These are phyloP conservation scores for Ceriops decandra DNA, from an alignment of 345 rosid species.

Conservation along the genomic window DNA sequence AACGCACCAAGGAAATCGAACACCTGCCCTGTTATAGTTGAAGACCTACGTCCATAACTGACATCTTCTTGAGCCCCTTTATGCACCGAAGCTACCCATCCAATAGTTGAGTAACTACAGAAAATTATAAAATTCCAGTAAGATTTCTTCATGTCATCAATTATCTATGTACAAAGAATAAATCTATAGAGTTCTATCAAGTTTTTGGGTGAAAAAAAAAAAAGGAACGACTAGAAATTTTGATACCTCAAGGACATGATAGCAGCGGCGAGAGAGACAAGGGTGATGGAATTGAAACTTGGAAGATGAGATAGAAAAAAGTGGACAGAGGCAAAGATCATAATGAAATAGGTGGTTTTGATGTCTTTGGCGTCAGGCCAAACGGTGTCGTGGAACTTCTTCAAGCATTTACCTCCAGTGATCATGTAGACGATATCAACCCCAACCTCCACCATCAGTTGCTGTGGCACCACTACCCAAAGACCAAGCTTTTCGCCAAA, in stretches of 20 bases:
- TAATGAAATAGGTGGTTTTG: constrained; percentile 51
- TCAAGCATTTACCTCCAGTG: constrained; percentile 55
- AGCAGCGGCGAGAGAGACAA: constrained; percentile 58
- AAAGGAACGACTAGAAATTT: not conserved
- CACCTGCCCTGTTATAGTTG: constrained; percentile 31
- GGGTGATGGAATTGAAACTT: constrained; percentile 57
- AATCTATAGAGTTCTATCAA: too few species aligned
- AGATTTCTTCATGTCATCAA: not conserved
- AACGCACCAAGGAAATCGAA: constrained; percentile 49
- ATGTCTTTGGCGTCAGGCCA: constrained; percentile 42
- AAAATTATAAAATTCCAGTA: not conserved
- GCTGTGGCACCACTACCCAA: constrained; percentile 67
- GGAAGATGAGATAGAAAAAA: constrained; percentile 60
- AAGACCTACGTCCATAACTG: constrained; percentile 30
- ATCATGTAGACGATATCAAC: constrained; percentile 58
- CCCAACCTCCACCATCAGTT: constrained; percentile 61
- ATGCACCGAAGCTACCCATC: constrained; percentile 48
- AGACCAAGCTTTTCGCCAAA: constrained; percentile 71
- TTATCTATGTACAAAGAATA: too few species aligned
- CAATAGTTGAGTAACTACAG: constrained; percentile 54
- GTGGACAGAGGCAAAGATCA: constrained; percentile 54
- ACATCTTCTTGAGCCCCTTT: constrained; percentile 42
- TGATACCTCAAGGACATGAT: constrained; percentile 59
- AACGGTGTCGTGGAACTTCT: constrained; percentile 47
- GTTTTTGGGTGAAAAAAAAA: not conserved